Conservation (phyloP, 352 stramenopile species). For the Plasmopara muralis region DNA sequence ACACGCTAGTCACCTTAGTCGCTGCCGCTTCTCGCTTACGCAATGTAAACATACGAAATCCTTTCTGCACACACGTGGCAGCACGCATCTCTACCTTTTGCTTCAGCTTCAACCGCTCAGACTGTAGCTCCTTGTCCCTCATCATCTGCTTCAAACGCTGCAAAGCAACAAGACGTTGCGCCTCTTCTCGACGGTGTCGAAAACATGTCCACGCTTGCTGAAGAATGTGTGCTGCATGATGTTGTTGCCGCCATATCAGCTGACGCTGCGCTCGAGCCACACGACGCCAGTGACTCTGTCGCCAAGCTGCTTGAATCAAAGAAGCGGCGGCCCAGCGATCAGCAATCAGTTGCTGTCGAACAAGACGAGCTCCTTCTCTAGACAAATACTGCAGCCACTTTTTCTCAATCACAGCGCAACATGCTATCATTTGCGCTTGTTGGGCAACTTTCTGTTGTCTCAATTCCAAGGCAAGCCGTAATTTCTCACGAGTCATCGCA, state of each 20-base stretch:
- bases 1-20: constrained; percentile 27
- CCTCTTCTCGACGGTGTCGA: constrained; percentile 13
- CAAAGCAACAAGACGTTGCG: constrained; percentile 22
- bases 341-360: constrained; percentile 29
- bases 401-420: constrained; percentile 33
- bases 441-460: constrained; percentile 18
- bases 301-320: constrained; percentile 32
- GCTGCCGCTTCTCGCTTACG: constrained; percentile 18
- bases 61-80: constrained; percentile 23
- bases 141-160: constrained; percentile 34
- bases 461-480: constrained; percentile 10
- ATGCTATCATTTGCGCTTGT: constrained; percentile 24
- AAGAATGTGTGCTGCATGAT: constrained; percentile 19
- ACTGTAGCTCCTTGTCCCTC: constrained; percentile 24
- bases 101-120: constrained; percentile 16
- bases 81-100: constrained; percentile 27
- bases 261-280: constrained; percentile 7
- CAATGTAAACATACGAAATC: constrained; percentile 22
- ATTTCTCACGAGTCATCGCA: constrained; percentile 14
- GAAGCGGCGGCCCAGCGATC: constrained; percentile 21
- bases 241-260: constrained; percentile 12
- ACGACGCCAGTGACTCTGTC: constrained; percentile 1
- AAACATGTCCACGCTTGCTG: constrained; percentile 19
- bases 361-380: constrained; percentile 24
- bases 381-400: constrained; percentile 35